These are phyloP conservation scores for Penicillium flavigenum DNA, from an alignment of 495 filamentous ascomycete species.

Conservation along the genomic window DNA sequence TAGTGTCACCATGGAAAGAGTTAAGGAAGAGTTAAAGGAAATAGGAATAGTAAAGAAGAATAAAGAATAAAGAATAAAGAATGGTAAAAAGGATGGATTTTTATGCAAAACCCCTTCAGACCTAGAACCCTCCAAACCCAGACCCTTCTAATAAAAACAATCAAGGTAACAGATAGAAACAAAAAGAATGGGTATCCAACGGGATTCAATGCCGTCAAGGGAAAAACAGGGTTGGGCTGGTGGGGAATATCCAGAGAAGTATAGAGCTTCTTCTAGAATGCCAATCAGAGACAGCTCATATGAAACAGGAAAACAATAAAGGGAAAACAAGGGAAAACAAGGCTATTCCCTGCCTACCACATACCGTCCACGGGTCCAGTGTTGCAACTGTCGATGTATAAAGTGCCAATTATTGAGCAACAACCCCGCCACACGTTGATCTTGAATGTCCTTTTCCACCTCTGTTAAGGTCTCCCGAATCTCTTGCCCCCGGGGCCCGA, in stretches of 20 bases:
- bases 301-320: background rate
- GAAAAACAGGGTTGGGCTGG: background rate
- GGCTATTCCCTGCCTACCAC: constrained; percentile 1
- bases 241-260: constrained; percentile 6
- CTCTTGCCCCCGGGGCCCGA: constrained; percentile 13
- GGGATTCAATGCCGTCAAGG: constrained; percentile 5
- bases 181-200: constrained; percentile 11
- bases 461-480: constrained; percentile 9
- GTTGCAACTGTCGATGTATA: constrained; percentile 34
- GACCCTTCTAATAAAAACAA: background rate
- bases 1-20: constrained; percentile 1
- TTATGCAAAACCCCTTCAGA: background rate
- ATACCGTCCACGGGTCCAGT: constrained; percentile 24
- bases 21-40: background rate
- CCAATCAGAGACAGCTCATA: constrained; percentile 7
- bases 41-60: background rate
- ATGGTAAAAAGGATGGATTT: constrained; percentile 2
- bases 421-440: constrained; percentile 33
- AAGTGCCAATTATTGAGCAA: constrained; percentile 38
- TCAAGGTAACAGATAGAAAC: background rate
- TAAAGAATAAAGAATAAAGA: background rate
- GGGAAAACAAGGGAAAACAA: too few species aligned
- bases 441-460: constrained; percentile 34
- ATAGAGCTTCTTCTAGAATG: background rate
- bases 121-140: background rate